Percentiles rank a stretch among this genome's conserved stretches.
These are phyloP conservation scores for Euphorbia corollata DNA, from an alignment of 441 rosid species.

Conservation along the genomic window DNA sequence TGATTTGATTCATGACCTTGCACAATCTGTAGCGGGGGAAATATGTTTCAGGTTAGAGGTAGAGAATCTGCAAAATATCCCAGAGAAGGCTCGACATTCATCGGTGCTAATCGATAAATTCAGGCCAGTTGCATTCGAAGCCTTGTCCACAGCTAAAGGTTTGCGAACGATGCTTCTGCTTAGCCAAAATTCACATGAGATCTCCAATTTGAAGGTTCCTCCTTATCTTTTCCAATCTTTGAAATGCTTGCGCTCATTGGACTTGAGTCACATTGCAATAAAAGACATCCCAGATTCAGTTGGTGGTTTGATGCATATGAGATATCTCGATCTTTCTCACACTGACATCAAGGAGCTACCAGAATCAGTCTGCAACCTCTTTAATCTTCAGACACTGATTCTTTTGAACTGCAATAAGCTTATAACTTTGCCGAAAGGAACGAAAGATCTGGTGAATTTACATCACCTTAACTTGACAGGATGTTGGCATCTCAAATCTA, in stretches of 20 bases:
- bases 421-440: slow-evolving; percentile 20
- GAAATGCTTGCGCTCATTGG: slow-evolving; percentile 11
- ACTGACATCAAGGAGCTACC: slow-evolving; percentile 24
- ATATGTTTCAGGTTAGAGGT: slow-evolving; percentile 18
- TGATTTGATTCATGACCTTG: slow-evolving; percentile 30
- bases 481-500: slow-evolving; percentile 18
- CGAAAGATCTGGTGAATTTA: slow-evolving; percentile 24
- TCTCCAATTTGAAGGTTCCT: slow-evolving; percentile 7
- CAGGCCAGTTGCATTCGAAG: slow-evolving; percentile 13
- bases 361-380: slow-evolving; percentile 23
- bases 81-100: slow-evolving; percentile 14
- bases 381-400: slow-evolving; percentile 30
- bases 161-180: slow-evolving; percentile 24
- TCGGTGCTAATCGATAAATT: background rate
- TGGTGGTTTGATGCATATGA: slow-evolving; percentile 24
- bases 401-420: slow-evolving; percentile 21
- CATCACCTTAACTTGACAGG: slow-evolving; percentile 20
- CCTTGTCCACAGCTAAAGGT: background rate
- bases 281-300: slow-evolving; percentile 21
- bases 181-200: slow-evolving; percentile 4
- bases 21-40: slow-evolving; percentile 22
- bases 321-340: slow-evolving; percentile 30
- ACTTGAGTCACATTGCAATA: slow-evolving; percentile 13
- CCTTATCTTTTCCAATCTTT: slow-evolving; percentile 17
- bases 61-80: background rate